Evolutionary conservation across 495 filamentous ascomycete genomes (phyloP).

Genomic region (Aspergillus leporis): DNA sequence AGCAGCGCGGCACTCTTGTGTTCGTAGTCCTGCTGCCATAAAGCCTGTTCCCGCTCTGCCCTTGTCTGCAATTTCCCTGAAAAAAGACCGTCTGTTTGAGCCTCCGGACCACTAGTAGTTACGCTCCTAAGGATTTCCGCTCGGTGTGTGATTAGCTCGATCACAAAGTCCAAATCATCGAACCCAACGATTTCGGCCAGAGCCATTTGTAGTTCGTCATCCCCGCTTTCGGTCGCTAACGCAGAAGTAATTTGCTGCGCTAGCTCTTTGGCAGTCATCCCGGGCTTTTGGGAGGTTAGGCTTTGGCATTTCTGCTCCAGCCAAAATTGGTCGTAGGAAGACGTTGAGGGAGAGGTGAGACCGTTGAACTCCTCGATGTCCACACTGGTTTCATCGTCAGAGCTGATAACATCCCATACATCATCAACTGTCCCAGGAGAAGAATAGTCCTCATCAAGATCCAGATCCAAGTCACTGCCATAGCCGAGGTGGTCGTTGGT

Average conservation of each 20-base stretch:
- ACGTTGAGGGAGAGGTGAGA: constrained; percentile 21
- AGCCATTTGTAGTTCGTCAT: constrained; percentile 83
- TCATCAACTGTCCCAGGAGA: constrained; percentile 68
- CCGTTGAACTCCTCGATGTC: constrained; percentile 40
- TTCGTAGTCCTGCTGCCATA: constrained; percentile 71
- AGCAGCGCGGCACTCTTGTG: constrained; percentile 77
- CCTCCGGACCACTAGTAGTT: constrained; percentile 29
- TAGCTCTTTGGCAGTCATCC: constrained; percentile 61
- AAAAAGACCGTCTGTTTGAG: constrained; percentile 52
- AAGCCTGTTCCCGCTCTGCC: constrained; percentile 72
- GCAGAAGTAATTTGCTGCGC: constrained; percentile 70
- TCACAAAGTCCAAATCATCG: constrained; percentile 86
- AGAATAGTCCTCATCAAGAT: constrained; percentile 62
- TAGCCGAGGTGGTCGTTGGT: constrained; percentile 43
- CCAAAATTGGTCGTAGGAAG: constrained; percentile 55
- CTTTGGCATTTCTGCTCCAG: constrained; percentile 62
- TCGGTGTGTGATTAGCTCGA: constrained; percentile 75
- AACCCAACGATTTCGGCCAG: constrained; percentile 92
- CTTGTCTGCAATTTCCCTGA: constrained; percentile 64
- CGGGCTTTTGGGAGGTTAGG: constrained; percentile 59
- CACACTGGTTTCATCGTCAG: constrained; percentile 62
- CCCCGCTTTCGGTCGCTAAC: constrained; percentile 63
- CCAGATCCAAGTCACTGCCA: constrained; percentile 58
- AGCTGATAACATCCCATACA: constrained; percentile 87
- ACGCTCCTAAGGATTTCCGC: constrained; percentile 55